Evolutionary conservation across 495 filamentous ascomycete genomes (phyloP).

Genomic region (Podospora australis): DNA sequence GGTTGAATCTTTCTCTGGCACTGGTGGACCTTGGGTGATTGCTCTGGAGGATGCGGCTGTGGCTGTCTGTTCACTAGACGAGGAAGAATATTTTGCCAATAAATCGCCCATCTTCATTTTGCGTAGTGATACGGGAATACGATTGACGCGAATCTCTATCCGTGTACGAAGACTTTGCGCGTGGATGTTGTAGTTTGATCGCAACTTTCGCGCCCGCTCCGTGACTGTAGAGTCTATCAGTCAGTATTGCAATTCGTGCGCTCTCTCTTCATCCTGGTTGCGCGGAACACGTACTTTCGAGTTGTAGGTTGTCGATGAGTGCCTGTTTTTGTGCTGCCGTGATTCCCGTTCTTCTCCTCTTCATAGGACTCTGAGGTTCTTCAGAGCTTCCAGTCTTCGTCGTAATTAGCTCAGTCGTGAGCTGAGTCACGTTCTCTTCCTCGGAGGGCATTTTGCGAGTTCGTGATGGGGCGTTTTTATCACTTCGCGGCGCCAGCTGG

Average conservation of each 20-base stretch:
- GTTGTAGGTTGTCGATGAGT: slow-evolving; percentile 83
- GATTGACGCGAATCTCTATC: slow-evolving; percentile 90
- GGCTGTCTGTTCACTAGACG: slow-evolving; percentile 7
- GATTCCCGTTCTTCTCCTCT: slow-evolving; percentile 55
- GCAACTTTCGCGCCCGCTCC: slow-evolving; percentile 83
- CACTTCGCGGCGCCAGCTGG: no score
- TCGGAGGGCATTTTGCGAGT: slow-evolving; percentile 28
- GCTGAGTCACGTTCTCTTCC: slow-evolving; percentile 19
- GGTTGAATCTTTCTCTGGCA: slow-evolving; percentile 29
- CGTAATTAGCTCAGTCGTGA: slow-evolving; percentile 32
- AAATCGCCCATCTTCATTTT: slow-evolving; percentile 81
- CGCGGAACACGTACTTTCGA: slow-evolving; percentile 66
- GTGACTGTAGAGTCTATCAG: slow-evolving; percentile 56
- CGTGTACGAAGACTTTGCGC: slow-evolving; percentile 76
- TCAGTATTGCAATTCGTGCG: slow-evolving; percentile 12
- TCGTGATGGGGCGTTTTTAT: background rate
- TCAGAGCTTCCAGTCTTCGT: slow-evolving; percentile 39
- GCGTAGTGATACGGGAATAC: slow-evolving; percentile 75
- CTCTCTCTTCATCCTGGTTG: no score
- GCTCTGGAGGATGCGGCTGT: background rate
- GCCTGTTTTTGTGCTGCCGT: slow-evolving; percentile 79
- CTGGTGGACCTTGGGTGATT: slow-evolving; percentile 22
- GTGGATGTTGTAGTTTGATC: slow-evolving; percentile 84
- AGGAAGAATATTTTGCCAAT: slow-evolving; percentile 39
- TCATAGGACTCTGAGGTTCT: slow-evolving; percentile 50